phyloP scores from a whole-genome alignment of 441 rosid species.

The Aquilaria agallochum region DNA sequence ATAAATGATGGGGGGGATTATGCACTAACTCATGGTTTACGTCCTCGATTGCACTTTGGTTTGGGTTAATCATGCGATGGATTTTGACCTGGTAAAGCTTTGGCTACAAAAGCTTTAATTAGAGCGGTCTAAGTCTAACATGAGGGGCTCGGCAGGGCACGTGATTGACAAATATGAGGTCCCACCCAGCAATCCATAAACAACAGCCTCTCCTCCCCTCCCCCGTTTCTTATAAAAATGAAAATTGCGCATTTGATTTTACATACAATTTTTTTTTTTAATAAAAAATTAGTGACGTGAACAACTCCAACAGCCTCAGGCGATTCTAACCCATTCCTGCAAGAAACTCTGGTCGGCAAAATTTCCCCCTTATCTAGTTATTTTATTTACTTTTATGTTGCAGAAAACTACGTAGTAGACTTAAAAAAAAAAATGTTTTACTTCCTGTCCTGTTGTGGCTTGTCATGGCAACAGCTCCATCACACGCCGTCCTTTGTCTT shows the following conservation, averaged over 20 bases:
- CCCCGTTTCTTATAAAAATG: conserved; percentile 11
- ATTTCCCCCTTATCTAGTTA: not conserved
- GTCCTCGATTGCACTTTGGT: too few relatives aligned
- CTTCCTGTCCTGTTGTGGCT: conserved; percentile 20
- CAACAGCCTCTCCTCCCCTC: not conserved
- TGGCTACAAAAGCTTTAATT: conserved; percentile 19
- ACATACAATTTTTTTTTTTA: not conserved
- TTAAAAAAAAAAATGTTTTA: too few relatives aligned
- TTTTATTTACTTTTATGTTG: not conserved
- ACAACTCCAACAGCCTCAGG: conserved; percentile 38
- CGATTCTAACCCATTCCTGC: conserved; percentile 29
- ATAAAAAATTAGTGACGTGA: conserved; percentile 33
- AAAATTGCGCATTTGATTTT: not conserved
- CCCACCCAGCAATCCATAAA: conserved; percentile 47
- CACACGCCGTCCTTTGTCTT: conserved; percentile 26
- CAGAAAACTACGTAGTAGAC: too few relatives aligned
- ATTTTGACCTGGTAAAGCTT: too few relatives aligned
- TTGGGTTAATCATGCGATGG: too few relatives aligned
- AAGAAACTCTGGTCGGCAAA: conserved; percentile 57
- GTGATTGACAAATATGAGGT: conserved; percentile 43
- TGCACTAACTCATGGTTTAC: too few relatives aligned
- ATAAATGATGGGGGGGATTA: too few relatives aligned
- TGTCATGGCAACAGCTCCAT: conserved; percentile 17
- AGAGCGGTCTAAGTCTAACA: conserved; percentile 36
- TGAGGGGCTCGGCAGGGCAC: conserved; percentile 58